Conservation (phyloP, 116 monocot species). For the Zostera marina region DNA sequence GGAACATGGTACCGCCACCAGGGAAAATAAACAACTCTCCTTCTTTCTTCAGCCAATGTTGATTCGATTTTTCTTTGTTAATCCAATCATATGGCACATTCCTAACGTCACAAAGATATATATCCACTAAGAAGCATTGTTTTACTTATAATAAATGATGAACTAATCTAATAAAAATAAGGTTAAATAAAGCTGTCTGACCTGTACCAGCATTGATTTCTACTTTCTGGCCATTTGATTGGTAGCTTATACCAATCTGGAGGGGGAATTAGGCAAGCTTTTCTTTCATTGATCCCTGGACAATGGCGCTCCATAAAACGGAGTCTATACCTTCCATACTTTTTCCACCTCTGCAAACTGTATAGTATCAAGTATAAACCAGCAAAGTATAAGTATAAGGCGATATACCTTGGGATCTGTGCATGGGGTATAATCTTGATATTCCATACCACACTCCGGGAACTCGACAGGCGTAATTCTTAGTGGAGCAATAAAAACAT, state of each 20-base stretch:
- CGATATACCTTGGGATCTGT: conserved; percentile 61
- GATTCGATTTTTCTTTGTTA: conserved; percentile 84
- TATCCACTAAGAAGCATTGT: neutral
- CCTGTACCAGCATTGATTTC: conserved; percentile 86
- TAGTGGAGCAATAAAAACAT: conserved; percentile 12
- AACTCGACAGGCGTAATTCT: conserved; percentile 30
- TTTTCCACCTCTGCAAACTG: conserved; percentile 92
- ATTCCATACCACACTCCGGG: conserved; percentile 49
- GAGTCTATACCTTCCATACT: conserved; percentile 64
- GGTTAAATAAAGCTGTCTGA: conserved; percentile 9
- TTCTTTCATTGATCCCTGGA: conserved; percentile 54
- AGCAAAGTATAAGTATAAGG: too few relatives aligned
- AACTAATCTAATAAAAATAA: too few relatives aligned
- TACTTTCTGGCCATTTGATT: conserved; percentile 94
- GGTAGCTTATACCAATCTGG: conserved; percentile 71
- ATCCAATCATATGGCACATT: conserved; percentile 98
- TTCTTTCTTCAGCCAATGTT: conserved; percentile 85
- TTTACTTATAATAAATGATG: too few relatives aligned
- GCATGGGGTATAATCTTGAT: conserved; percentile 96
- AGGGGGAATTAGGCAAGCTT: conserved; percentile 69
- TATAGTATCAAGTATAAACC: too few relatives aligned
- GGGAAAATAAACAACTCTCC: conserved; percentile 86
- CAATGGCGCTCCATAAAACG: conserved; percentile 88
- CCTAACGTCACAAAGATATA: conserved; percentile 14
- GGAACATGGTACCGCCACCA: conserved; percentile 97